A percentile compares a stretch with the other conserved stretches of the same genome.
Conservation (phyloP, 768 basidiomycete genomes). For the Dendrothele bispora region DNA sequence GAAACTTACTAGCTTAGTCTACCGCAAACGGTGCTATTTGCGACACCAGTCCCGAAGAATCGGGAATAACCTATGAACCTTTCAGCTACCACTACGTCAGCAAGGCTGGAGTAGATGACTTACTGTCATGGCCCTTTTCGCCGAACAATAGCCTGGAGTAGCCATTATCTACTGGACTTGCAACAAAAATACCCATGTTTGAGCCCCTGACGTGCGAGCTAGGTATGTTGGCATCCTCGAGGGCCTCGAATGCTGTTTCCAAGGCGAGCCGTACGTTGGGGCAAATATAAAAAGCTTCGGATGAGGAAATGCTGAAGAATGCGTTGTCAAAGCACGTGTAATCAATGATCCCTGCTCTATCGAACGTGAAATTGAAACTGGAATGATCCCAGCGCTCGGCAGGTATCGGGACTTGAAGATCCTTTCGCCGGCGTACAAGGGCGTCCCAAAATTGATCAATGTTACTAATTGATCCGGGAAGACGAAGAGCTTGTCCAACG, state of each 20-base stretch:
- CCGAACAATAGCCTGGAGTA: conserved; percentile 8
- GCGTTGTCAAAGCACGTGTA: conserved; percentile 29
- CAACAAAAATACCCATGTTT: conserved; percentile 32
- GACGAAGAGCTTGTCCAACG: conserved; percentile 33
- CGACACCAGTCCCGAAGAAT: conserved; percentile 32
- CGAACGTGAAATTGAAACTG: conserved; percentile 30
- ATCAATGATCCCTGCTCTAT: conserved; percentile 33
- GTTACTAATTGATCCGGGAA: conserved; percentile 33
- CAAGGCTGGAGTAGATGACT: no score
- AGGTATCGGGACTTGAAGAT: conserved; percentile 29
- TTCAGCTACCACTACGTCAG: no score
- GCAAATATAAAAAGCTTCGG: conserved; percentile 31
- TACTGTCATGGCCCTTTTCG: background rate
- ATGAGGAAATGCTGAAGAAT: conserved; percentile 35
- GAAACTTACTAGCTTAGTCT: conserved; percentile 35
- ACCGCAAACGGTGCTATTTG: conserved; percentile 32
- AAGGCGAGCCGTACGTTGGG: conserved; percentile 31
- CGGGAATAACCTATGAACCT: conserved; percentile 28
- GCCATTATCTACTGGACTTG: conserved; percentile 30
- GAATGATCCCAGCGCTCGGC: conserved; percentile 35
- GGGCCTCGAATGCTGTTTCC: conserved; percentile 34
- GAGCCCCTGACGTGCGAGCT: conserved; percentile 30
- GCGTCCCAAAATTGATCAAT: conserved; percentile 31
- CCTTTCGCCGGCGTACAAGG: conserved; percentile 29
- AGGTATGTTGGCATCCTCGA: conserved; percentile 37